Evolutionary conservation across 2,329 filamentous ascomycete genomes (phyloP).

Genomic region (Aspergillus ochraceus): DNA sequence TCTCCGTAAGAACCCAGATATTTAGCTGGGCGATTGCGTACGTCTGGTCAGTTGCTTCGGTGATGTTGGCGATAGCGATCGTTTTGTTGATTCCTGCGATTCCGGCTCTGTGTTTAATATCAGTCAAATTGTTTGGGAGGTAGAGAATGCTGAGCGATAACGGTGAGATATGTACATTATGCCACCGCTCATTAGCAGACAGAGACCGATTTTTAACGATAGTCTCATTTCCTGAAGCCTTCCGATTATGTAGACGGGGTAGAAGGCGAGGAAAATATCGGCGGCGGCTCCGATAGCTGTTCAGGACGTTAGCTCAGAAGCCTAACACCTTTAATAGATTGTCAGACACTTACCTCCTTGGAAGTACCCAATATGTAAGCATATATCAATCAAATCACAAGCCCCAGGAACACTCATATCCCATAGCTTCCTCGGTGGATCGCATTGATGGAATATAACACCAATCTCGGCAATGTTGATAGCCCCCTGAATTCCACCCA

Average conservation of each 20-base stretch:
- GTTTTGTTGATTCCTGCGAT: constrained; percentile 21
- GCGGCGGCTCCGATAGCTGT: constrained; percentile 12
- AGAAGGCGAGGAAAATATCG: constrained; percentile 18
- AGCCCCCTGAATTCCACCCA: constrained; percentile 12
- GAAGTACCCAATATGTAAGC: constrained; percentile 16
- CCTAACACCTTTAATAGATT: neutral
- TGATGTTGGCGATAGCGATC: constrained; percentile 17
- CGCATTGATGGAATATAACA: constrained; percentile 18
- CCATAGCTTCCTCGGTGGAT: constrained; percentile 15
- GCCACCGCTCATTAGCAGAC: constrained; percentile 20
- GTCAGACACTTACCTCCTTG: constrained; percentile 15
- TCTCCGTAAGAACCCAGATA: constrained; percentile 22
- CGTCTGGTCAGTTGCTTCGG: constrained; percentile 10
- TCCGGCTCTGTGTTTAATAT: constrained; percentile 11
- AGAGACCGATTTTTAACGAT: constrained; percentile 17
- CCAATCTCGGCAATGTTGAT: constrained; percentile 17
- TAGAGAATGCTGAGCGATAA: neutral
- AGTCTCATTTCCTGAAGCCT: constrained; percentile 17
- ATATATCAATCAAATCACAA: constrained; percentile 13
- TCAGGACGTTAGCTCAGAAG: neutral
- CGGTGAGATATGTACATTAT: constrained; percentile 10
- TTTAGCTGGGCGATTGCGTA: constrained; percentile 19
- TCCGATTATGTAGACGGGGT: constrained; percentile 20
- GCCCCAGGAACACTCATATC: constrained; percentile 11
- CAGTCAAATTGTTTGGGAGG: too few species aligned